Evolutionary conservation across 352 stramenopile genomes (phyloP).

Genomic region (Phytophthora colocasiae): DNA sequence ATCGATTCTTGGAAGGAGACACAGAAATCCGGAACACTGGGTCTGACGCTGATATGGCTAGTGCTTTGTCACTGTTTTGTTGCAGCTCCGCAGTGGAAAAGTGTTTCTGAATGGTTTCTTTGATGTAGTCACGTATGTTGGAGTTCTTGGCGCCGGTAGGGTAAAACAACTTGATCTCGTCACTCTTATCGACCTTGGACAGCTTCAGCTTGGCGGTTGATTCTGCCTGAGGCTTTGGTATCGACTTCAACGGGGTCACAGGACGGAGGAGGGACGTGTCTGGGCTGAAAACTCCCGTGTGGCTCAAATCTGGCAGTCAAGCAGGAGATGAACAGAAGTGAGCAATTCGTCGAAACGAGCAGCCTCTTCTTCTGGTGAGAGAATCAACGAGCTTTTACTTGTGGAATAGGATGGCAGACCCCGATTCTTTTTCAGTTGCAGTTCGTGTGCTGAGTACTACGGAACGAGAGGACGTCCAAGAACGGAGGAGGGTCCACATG

Average conservation of each 20-base stretch:
- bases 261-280: constrained; percentile 22
- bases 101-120: constrained; percentile 64
- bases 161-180: constrained; percentile 72
- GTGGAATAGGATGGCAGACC: not conserved
- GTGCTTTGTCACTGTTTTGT: not conserved
- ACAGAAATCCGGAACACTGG: constrained; percentile 23
- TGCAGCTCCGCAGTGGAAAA: constrained; percentile 21
- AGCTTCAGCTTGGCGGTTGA: constrained; percentile 31
- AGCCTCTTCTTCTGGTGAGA: constrained; percentile 12
- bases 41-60: constrained; percentile 29
- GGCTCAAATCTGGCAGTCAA: constrained; percentile 69
- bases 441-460: constrained; percentile 46
- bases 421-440: constrained; percentile 19
- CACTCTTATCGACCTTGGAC: constrained; percentile 40
- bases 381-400: not conserved
- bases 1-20: constrained; percentile 18
- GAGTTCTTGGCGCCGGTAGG: constrained; percentile 71
- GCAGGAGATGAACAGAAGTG: constrained; percentile 52
- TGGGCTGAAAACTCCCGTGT: constrained; percentile 54
- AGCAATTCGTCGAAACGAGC: constrained; percentile 46
- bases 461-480: constrained; percentile 69
- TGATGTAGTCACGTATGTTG: constrained; percentile 77
- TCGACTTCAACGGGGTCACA: constrained; percentile 16
- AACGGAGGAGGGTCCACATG: constrained; percentile 47
- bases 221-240: constrained; percentile 5